A percentile compares a stretch with the other conserved stretches of the same genome.
Evolutionary conservation across 177 flowering plant species (phyloP).

Genomic region (Vitis hybrid): DNA sequence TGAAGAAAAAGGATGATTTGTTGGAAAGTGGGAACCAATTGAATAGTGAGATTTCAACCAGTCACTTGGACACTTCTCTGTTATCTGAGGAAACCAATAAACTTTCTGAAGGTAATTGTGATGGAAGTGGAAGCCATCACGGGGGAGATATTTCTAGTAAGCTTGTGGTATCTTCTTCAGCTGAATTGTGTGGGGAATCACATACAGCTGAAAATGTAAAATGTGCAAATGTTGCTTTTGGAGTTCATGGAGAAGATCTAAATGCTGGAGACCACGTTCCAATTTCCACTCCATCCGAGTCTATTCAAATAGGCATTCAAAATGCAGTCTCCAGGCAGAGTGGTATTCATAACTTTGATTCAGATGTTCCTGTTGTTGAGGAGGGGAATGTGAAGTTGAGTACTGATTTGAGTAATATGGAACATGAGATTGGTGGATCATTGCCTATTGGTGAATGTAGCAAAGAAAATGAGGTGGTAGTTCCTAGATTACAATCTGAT

Average conservation of each 20-base stretch:
- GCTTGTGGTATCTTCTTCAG: conserved; percentile 16
- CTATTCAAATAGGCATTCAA: conserved; percentile 16
- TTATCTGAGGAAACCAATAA: conserved; percentile 13
- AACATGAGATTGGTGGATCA: conserved; percentile 15
- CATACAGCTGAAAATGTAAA: conserved; percentile 10
- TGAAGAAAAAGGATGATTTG: conserved; percentile 8
- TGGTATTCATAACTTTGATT: conserved; percentile 13
- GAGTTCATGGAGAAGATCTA: conserved; percentile 8
- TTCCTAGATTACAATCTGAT: conserved; percentile 12
- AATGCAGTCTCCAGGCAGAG: conserved; percentile 6
- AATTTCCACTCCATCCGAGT: conserved; percentile 17
- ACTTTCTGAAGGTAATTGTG: conserved; percentile 9
- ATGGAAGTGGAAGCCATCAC: conserved; percentile 7
- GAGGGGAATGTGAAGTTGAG: conserved; percentile 19
- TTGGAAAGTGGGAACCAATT: conserved; percentile 12
- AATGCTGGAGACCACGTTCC: conserved; percentile 10
- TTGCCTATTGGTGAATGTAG: conserved; percentile 13
- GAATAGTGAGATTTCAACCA: conserved; percentile 10
- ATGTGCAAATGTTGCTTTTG: conserved; percentile 14
- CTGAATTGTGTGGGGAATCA: conserved; percentile 17
- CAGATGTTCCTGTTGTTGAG: conserved; percentile 20
- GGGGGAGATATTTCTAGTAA: conserved; percentile 13
- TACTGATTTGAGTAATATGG: conserved; percentile 19
- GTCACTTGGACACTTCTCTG: conserved; percentile 17
- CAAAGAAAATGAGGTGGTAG: conserved; percentile 3